Percentiles rank a stretch among this genome's conserved stretches.
phyloP scores from a whole-genome alignment of 1,139 yeast genomes.

The Yamadazyma sp. region DNA sequence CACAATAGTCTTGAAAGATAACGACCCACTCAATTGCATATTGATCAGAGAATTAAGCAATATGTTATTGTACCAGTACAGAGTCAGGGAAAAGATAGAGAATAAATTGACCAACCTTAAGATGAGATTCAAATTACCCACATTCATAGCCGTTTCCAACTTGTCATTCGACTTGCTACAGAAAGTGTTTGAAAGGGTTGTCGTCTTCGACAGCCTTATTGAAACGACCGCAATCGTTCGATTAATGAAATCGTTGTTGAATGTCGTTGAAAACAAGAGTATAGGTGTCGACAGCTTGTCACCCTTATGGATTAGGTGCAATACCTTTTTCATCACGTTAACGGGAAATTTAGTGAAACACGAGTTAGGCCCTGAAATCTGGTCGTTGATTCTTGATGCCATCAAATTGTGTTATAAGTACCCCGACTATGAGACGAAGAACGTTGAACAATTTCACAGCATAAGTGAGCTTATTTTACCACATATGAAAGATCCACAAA shows the following conservation, averaged over 20 bases:
- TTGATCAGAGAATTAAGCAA: slow-evolving; percentile 54
- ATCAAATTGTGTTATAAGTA: slow-evolving; percentile 42
- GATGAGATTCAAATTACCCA: slow-evolving; percentile 52
- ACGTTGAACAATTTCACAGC: slow-evolving; percentile 44
- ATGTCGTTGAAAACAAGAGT: slow-evolving; percentile 31
- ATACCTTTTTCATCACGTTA: slow-evolving; percentile 28
- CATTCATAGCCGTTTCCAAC: slow-evolving; percentile 65
- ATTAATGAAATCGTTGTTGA: slow-evolving; percentile 25
- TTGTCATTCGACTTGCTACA: slow-evolving; percentile 45
- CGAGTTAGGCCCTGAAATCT: slow-evolving; percentile 28
- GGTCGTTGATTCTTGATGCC: slow-evolving; percentile 47
- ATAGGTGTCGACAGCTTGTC: slow-evolving; percentile 30
- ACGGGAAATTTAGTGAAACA: slow-evolving; percentile 16
- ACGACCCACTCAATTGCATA: slow-evolving; percentile 40
- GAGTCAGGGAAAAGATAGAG: slow-evolving; percentile 54
- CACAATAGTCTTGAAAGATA: slow-evolving; percentile 25
- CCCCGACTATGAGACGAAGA: slow-evolving; percentile 45
- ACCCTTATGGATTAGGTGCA: slow-evolving; percentile 48
- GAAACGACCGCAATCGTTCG: slow-evolving; percentile 45
- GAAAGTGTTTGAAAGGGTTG: slow-evolving; percentile 29
- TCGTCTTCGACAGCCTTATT: slow-evolving; percentile 35
- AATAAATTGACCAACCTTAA: slow-evolving; percentile 27
- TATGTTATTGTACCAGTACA: slow-evolving; percentile 58
- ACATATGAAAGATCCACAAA: slow-evolving; percentile 24
- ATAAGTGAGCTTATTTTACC: slow-evolving; percentile 47